Base-by-base conservation (phyloP, 495 filamentous ascomycete species). In the Aspergillus baeticus region DNA sequence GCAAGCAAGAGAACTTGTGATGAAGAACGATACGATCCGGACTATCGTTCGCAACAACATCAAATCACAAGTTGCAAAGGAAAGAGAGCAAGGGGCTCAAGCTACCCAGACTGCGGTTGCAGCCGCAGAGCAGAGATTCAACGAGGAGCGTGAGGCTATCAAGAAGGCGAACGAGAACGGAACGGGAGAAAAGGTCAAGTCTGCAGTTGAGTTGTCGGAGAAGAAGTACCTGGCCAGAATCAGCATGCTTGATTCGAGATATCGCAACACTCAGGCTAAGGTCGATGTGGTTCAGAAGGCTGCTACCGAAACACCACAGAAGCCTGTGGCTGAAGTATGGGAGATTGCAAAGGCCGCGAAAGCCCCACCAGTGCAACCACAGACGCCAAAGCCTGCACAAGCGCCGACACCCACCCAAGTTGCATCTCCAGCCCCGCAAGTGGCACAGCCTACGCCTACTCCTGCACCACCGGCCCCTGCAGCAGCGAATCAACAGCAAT, bases 291-390 rank as follows among this genome's bases (percentile, higher is more conserved):
- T 97, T 10, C 79, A 90, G 55, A 87, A 82, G 45, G 91, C 90
- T 14, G 91, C 88, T 0, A 79, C 77, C 21, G 88, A 96, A n/a
- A 95, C 90, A 0, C 92, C 92, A 2, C 76, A 92, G 65, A 83
- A 81, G 54, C 83, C 90, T 13, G 91, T 97, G 6, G 77, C 71
- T 10, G 91, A 96, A 66, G 92, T 96, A 0, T 97, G 90, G 90
- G 84, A 87, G 36, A 71, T 87, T 29, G 90, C 86, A 0, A 90
- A 92, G 71, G 74, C 75, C 21, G 83, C 84, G n/a, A 90, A 84
- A 62, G 80, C 85, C 47, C 73, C 81, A 10, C 70, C 78, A 15
- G 67, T 78, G 34, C 63, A 65, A 21, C 57, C 62, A n/a, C 62
- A 63, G 33, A 52, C 58, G 13, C 54, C 67, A 1, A 77, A 72